Conservation (phyloP, 2,329 filamentous ascomycete species). For the Colletotrichum sp. region DNA sequence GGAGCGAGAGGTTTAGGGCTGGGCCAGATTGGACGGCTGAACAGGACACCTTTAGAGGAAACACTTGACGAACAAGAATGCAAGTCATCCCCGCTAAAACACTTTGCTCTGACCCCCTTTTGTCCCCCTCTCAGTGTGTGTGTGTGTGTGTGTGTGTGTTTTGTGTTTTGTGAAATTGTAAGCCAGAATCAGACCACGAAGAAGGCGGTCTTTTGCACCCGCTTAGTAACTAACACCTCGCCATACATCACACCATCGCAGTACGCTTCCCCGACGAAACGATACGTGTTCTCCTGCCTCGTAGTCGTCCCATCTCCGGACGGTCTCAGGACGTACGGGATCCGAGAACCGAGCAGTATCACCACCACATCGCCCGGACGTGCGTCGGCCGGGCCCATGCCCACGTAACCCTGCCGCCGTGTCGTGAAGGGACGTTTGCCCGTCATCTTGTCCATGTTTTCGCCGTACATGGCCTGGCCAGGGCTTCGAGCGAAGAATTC, state of each 20-base stretch:
- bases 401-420: conserved; percentile 8
- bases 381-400: conserved; percentile 1
- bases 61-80: not conserved
- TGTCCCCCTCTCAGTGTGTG: not conserved
- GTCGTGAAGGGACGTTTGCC: conserved; percentile 14
- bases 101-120: not conserved
- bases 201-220: not conserved
- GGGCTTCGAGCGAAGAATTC: not conserved
- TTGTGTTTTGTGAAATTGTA: not conserved
- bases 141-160: not conserved
- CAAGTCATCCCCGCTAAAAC: not conserved
- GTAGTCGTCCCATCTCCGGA: conserved; percentile 4
- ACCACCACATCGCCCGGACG: conserved; percentile 16
- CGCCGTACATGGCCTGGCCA: not conserved
- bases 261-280: conserved; percentile 13
- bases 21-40: not conserved
- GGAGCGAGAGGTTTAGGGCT: not conserved
- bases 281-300: not conserved
- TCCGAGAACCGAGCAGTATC: conserved; percentile 10
- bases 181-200: not conserved
- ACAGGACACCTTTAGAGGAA: not conserved
- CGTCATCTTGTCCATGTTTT: not conserved
- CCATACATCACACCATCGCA: conserved; percentile 19
- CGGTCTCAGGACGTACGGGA: conserved; percentile 20
- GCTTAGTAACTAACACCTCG: conserved; percentile 10